Base-by-base conservation (phyloP, 176 grass and related monocot genomes). In the Lolium perenne region DNA sequence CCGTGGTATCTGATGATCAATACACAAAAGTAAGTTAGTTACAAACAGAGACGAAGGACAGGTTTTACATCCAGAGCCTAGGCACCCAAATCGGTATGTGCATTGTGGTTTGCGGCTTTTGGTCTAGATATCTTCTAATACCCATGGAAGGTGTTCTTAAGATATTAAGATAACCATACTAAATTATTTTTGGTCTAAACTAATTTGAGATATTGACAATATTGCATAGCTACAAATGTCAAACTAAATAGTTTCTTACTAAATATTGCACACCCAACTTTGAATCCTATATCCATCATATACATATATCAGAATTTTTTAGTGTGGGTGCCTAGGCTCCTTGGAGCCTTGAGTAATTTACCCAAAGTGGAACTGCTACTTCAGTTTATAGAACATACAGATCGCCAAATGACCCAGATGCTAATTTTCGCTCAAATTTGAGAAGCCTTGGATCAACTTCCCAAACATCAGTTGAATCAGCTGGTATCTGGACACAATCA, bases 401-500 rank as follows among this genome's bases (percentile, higher is more conserved):
- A 89, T 97, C 95, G 83, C 92, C 92, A 63, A 90, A 94, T 79
- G 92, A 91, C 71, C 95, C 92, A 80, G 92, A 85, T 50, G 90
- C 95, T 71, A 97, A 45, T 91, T 92, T 94, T 76, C 76, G 82
- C 85, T 91, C 95, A 76, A 97, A 94, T 87, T 92, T 91, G 47
- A 97, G 86, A 77, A 92, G 95, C 48, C 79, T 86, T 54, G 86
- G 77, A 89, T 97, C 90, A 51, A 97, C 91, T 85, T 94, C 95
- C 95, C 95, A 97, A 79, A 92, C 95, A 68, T 97, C 95, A 85
- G 88, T 91, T 68, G 86, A 74, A 91, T 94, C 90, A 85, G 73
- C 80, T 54, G 92, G 95, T 89, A 97, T 94, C 68, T 88, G 56
- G 15, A 94, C 82, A 80, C 86, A 87, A 72, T 91, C 86, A 67